Base-by-base conservation (phyloP, 2,329 filamentous ascomycete species). In the Teratosphaeriaceae sp. region DNA sequence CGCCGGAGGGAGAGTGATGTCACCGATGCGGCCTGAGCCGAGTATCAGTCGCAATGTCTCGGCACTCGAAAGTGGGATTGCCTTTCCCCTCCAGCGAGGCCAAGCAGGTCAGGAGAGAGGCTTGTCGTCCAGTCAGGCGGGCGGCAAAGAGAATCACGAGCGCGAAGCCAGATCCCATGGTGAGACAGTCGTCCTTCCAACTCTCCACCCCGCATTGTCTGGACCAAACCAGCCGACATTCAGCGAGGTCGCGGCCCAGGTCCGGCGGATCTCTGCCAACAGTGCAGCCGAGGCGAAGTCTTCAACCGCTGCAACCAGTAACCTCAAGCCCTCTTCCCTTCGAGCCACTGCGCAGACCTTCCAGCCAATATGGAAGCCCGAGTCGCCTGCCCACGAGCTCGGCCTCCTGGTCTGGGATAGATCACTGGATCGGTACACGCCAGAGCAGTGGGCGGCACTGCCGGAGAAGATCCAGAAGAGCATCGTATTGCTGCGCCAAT, bases 331-430 rank as follows among this genome's bases (percentile, higher is more conserved):
- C 7, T 48, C 46, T 3, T 50, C 52, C 5, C 46, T 59, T 3
- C 45, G 56, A 42, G 54, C 55, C 9, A 57, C 54, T 19, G 56
- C 55, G 6, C 31, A 45, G 29, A 46, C 53, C 22, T 59, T 59
- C 48, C 52, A 24, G 40, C 56, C 56, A 12, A 49, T 52, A 20
- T 44, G 37, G 41, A 46, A 49, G 38, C 43, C 49, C 13, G 19
- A 45, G 24, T 38, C 34, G 9, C 33, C 39, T 19, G 44, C 31
- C n/a, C 42, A 54, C 40, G 43, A 53, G 35, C 27, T 48, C 42
- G 44, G 34, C 24, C 35, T 44, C 38, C 39, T 43, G 2, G 43
- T 43, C 12, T 45, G 46, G 45, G 27, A 43, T n/a, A 42, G 45
- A 2, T 19, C 20, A 3, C 35, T 50, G 15, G 48, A 48, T n/a